These are phyloP conservation scores for Pelomyxa schiedti DNA, from an alignment of 78 protist genomes.

Conservation along the genomic window DNA sequence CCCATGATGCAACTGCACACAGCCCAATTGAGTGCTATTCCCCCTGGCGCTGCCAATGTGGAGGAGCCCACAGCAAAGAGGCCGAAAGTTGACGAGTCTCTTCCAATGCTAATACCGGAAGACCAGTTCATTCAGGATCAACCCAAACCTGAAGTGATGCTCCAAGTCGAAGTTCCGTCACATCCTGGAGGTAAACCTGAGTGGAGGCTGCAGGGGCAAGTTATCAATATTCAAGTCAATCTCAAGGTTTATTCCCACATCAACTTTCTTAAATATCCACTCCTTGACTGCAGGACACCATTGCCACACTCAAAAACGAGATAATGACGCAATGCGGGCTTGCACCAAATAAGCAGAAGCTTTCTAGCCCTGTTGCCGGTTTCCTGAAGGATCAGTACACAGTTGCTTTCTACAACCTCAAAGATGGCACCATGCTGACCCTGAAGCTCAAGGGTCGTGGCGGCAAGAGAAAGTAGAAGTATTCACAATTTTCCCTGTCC, in stretches of 20 bases:
- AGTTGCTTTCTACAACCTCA: not conserved
- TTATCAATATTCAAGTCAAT: not conserved
- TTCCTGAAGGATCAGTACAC: not conserved
- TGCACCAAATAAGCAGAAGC: not conserved
- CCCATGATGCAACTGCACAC: not conserved
- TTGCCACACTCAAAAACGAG: not conserved
- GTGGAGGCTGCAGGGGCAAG: not conserved
- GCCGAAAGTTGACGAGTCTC: not conserved
- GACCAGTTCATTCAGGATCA: not conserved
- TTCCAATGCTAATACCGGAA: not conserved
- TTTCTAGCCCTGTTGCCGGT: not conserved
- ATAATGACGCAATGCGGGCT: not conserved
- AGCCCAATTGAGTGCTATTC: not conserved
- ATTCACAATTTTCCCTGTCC: too few relatives aligned
- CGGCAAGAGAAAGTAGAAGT: not conserved
- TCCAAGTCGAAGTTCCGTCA: not conserved
- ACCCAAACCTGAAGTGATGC: not conserved
- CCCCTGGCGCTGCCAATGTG: not conserved
- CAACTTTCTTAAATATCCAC: too few relatives aligned
- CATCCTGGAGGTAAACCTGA: not conserved
- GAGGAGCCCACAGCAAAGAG: not conserved
- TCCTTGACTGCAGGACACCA: too few relatives aligned
- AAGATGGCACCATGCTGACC: not conserved
- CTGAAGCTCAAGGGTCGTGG: not conserved
- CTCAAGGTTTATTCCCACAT: too few relatives aligned